These are phyloP conservation scores for Zelonia costaricensis DNA, from an alignment of 208 protist species.

Conservation along the genomic window DNA sequence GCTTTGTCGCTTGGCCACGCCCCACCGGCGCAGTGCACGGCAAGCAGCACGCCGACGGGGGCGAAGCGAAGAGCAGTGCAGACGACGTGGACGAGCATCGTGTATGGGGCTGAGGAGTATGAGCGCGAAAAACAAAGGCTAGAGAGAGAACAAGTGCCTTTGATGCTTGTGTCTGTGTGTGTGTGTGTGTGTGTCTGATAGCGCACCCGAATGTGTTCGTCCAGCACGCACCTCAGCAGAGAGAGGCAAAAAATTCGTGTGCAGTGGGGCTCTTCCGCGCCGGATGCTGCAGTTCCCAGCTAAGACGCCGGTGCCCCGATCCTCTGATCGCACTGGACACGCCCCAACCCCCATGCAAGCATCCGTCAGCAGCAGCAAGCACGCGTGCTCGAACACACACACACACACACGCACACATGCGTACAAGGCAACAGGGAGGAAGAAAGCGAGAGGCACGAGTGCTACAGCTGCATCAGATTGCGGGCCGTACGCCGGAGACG, in stretches of 20 bases:
- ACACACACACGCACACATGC: not conserved
- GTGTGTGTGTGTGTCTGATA: constrained; percentile 1
- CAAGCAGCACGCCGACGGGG: constrained; percentile 48
- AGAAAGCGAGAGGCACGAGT: not conserved
- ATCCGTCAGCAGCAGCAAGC: not conserved
- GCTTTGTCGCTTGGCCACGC: constrained; percentile 50
- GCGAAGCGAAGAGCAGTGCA: constrained; percentile 50
- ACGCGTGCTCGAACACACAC: not conserved
- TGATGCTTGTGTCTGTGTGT: not conserved
- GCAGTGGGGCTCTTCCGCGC: not conserved
- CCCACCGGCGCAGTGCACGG: constrained; percentile 45
- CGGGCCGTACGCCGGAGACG: too few relatives aligned
- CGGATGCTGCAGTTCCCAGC: too few relatives aligned
- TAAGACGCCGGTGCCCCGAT: not conserved
- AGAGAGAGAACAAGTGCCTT: not conserved
- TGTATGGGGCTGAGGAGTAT: too few relatives aligned
- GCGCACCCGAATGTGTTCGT: not conserved
- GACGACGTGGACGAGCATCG: constrained; percentile 20
- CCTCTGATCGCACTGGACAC: not conserved
- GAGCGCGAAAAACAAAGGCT: too few relatives aligned
- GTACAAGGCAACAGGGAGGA: not conserved
- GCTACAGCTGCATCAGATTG: too few relatives aligned
- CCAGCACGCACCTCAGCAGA: not conserved
- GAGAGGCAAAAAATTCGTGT: not conserved
- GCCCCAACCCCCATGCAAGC: not conserved